These are phyloP conservation scores for Tuber aestivum DNA, from an alignment of 495 filamentous ascomycete species.

Conservation along the genomic window DNA sequence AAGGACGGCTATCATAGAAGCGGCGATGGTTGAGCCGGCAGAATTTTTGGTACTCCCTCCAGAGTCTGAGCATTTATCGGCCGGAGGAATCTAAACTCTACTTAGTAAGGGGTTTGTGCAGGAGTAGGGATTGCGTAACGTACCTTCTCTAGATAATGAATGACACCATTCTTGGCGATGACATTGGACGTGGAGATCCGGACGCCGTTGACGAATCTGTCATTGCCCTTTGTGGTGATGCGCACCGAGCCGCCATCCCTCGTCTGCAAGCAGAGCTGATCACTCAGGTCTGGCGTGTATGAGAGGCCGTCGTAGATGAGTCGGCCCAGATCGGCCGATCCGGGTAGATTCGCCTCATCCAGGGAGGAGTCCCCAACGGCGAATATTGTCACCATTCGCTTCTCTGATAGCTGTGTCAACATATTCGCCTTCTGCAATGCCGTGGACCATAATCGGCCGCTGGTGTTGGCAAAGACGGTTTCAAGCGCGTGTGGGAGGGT, in stretches of 20 bases:
- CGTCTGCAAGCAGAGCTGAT: background rate
- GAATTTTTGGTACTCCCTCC: background rate
- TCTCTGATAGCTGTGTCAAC: background rate
- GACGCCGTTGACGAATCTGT: background rate
- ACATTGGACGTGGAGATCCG: background rate
- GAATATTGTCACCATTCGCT: background rate
- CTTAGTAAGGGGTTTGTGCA: background rate
- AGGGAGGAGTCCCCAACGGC: background rate
- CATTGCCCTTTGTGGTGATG: background rate
- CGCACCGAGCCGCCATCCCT: background rate
- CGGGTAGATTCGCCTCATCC: background rate
- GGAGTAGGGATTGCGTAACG: background rate
- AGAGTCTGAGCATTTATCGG: background rate
- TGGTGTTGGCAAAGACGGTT: background rate
- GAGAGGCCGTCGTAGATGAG: background rate
- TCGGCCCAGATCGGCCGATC: background rate
- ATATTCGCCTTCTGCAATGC: background rate
- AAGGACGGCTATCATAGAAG: background rate
- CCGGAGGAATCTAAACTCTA: background rate
- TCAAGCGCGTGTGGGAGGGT: background rate
- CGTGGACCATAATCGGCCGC: background rate
- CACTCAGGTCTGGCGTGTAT: background rate
- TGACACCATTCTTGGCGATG: background rate
- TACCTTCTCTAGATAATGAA: background rate
- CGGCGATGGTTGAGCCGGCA: background rate